Conservation (phyloP, 2,329 filamentous ascomycete genomes). For the Polychaeton citri region DNA sequence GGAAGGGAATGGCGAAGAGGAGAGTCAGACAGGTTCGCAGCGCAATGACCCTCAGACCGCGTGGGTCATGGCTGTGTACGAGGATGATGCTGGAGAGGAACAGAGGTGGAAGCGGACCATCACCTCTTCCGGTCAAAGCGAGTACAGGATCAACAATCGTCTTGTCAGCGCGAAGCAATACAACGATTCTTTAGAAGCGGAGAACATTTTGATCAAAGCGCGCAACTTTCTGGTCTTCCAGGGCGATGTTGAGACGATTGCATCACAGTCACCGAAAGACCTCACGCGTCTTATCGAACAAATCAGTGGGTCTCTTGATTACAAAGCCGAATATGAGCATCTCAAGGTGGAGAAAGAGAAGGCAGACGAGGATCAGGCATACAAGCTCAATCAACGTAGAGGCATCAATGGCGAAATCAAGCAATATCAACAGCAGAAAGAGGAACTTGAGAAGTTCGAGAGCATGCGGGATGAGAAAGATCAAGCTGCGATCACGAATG, state of each 20-base stretch:
- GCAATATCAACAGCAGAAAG: constrained; percentile 93
- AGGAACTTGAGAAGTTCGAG: constrained; percentile 86
- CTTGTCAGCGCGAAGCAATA: constrained; percentile 82
- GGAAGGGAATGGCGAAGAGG: constrained; percentile 32
- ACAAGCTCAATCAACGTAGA: constrained; percentile 76
- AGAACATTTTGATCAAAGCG: constrained; percentile 96
- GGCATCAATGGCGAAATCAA: constrained; percentile 97
- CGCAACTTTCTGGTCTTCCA: constrained; percentile 98
- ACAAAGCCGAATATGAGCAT: constrained; percentile 84
- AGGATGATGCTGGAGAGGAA: constrained; percentile 90
- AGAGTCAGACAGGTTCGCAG: constrained; percentile 50
- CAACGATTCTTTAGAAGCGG: constrained; percentile 78
- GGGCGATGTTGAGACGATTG: constrained; percentile 93
- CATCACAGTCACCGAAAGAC: constrained; percentile 86
- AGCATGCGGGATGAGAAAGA: constrained; percentile 83
- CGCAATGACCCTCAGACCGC: constrained; percentile 76
- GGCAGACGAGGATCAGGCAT: constrained; percentile 75
- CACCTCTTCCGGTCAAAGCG: constrained; percentile 74
- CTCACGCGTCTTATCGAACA: constrained; percentile 91
- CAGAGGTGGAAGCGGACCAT: constrained; percentile 94
- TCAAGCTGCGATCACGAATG: constrained; percentile 80
- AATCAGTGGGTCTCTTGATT: constrained; percentile 90
- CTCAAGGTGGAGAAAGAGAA: constrained; percentile 79
- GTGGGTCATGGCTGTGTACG: constrained; percentile 99
- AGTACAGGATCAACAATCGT: constrained; percentile 93